Base-by-base conservation (phyloP, 192 early-diverging fungal species). In the Chytriomyces confervae region DNA sequence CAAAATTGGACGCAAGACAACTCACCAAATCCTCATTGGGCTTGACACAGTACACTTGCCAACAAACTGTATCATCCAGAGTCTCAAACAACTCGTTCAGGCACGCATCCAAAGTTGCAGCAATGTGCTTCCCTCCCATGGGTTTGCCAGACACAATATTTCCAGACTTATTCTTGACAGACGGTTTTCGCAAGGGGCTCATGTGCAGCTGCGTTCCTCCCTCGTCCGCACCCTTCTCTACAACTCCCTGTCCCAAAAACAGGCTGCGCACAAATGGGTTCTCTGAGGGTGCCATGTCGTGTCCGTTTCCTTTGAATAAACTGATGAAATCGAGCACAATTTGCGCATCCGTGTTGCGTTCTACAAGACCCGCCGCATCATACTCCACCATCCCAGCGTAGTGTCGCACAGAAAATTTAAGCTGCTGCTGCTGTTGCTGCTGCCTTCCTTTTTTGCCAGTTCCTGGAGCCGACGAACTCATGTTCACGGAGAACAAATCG, bases 21-120 rank as follows among this genome's bases (percentile, higher is more conserved):
- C 68, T 64, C 66, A 66, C 66, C 43, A 79, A 62, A 75, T 82
- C 83, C 75, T 90, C 89, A 69, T 93, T 91, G 6, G 94, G 90
- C 43, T 90, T 81, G 20, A 97, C 83, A 84, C 96, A 96, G 69
- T 93, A 84, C 7, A 97, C 86, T 47, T 92, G 86, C 94, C 95
- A 98, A 6, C 91, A 81, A 50, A 88, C 87, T 46, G 95, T 95
- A 62, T 92, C 88, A 23, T 85, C 79, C 62, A 95, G 87, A 0
- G 96, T 93, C 6, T 92, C 87, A 45, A 93, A 82, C 71, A 98
- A 83, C 71, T 97, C 94, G 24, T 63, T 65, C 62, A 79, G 36
- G n/a, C 23, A 62, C 20, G 44, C 53, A 47, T 93, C 88, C 67
- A 86, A 77, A 65, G 84, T 78, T 45, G 80, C 70, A 43, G 69